phyloP scores from a whole-genome alignment of 805 yeast species.

The Myxozyma vanderwaltii region DNA sequence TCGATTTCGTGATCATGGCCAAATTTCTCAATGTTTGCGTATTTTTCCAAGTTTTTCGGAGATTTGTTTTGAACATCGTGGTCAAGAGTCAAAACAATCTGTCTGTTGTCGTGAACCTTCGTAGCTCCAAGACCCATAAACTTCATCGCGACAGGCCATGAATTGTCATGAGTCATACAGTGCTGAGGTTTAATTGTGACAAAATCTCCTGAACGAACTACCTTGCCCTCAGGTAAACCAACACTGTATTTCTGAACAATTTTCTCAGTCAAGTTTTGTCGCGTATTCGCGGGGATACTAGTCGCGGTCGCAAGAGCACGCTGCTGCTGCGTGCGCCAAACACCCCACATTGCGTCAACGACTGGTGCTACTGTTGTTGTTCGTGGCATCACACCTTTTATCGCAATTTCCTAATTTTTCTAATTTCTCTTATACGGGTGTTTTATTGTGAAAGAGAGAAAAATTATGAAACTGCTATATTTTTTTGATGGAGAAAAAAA shows the following conservation, averaged over 20 bases:
- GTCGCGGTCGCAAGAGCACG: conserved; percentile 26
- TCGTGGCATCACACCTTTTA: conserved; percentile 11
- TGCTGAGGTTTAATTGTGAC: conserved; percentile 94
- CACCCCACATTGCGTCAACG: conserved; percentile 7
- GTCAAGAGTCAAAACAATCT: conserved; percentile 93
- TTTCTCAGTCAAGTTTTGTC: conserved; percentile 91
- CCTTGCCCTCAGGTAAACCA: conserved; percentile 72
- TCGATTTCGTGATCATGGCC: conserved; percentile 90
- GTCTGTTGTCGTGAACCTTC: conserved; percentile 77
- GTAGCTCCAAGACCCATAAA: conserved; percentile 94
- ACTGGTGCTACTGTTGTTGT: conserved; percentile 7
- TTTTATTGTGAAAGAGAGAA: too few species aligned
- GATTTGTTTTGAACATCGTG: conserved; percentile 96
- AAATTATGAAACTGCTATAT: too few species aligned
- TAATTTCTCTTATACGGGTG: too few species aligned
- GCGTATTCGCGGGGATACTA: conserved; percentile 3
- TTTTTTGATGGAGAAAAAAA: too few species aligned
- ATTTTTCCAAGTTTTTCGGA: conserved; percentile 85
- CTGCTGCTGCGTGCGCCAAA: conserved; percentile 4
- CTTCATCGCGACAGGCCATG: conserved; percentile 99
- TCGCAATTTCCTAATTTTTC: background rate
- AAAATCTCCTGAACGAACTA: conserved; percentile 87
- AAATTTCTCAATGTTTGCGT: conserved; percentile 82
- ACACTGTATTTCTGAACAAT: conserved; percentile 93
- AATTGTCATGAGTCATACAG: conserved; percentile 98